Evolutionary conservation across 2,329 filamentous ascomycete genomes (phyloP).

Genomic region (Cadophora gregata): DNA sequence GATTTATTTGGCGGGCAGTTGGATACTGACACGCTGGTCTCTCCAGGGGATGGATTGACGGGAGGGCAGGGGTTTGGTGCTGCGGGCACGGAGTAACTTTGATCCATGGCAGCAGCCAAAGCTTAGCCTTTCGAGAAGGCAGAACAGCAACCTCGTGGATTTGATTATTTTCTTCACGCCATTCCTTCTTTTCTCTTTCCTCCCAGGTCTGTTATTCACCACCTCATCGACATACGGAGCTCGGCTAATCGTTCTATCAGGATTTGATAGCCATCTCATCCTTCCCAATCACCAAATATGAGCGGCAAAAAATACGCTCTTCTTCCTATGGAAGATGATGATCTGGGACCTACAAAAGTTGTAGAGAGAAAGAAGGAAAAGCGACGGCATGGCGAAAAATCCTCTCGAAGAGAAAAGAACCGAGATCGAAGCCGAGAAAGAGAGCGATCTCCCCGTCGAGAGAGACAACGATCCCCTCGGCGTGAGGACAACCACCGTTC

Average conservation of each 20-base stretch:
- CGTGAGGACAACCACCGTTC: slow-evolving; percentile 50
- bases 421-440: slow-evolving; percentile 47
- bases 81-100: neutral
- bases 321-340: slow-evolving; percentile 69
- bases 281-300: slow-evolving; percentile 23
- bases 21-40: slow-evolving; percentile 34
- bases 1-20: slow-evolving; percentile 29
- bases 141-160: neutral
- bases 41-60: slow-evolving; percentile 18
- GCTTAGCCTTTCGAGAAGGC: slow-evolving; percentile 1
- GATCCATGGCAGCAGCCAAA: neutral
- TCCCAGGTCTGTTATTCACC: neutral
- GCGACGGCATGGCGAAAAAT: slow-evolving; percentile 46
- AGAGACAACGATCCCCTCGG: slow-evolving; percentile 43
- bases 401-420: slow-evolving; percentile 45
- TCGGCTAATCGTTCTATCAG: slow-evolving; percentile 14
- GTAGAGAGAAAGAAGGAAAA: slow-evolving; percentile 55
- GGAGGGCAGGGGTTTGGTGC: neutral
- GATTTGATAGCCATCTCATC: neutral
- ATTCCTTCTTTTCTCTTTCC: neutral
- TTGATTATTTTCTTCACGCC: neutral
- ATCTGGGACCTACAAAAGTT: slow-evolving; percentile 60
- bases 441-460: slow-evolving; percentile 23
- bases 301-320: slow-evolving; percentile 69
- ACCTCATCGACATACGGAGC: neutral